Base-by-base conservation (phyloP, 2,329 filamentous ascomycete genomes). In the Phaeomoniella chlamydospora region DNA sequence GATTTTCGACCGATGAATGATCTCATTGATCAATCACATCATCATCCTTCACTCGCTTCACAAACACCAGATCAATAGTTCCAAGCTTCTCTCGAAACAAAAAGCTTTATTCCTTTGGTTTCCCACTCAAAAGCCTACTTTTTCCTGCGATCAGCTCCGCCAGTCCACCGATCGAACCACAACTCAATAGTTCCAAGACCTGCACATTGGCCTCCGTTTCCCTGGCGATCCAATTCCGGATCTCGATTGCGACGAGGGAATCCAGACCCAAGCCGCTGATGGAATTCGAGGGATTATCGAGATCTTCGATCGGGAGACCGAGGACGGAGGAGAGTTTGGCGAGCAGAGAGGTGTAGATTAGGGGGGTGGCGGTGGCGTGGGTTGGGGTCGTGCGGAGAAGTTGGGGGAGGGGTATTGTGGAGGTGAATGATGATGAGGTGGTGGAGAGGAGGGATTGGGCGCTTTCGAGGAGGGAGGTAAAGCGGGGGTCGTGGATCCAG, bases 321-420 rank as follows among this genome's bases (percentile, higher is more conserved):
- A 71, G 57, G 4, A 68, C 58, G 0, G 58, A 55, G 0, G 66
- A 58, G 3, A 70, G 51, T 49, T 68, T 70, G 39, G 57, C 52
- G 12, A 67, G 56, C 9, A 70, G 49, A 0, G 64, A 67, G 9
- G 57, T 49, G 42, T 57, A 59, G 4, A 67, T 59, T 0, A 61
- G 51, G 6, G 61, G 55, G 39, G 63, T 54, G 9, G 65, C 66
- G 38, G 68, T 65, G 4, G 59, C 57, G 4, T 57, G 46, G 0
- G 58, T 56, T 40, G 57, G 56, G 2, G 64, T 57, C 6, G 51
- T 54, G 41, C 62, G 62, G 14, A 69, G 49, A 0, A 59, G 15
- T 4, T n/a, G 13, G 15, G 11, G 4, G 9, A 18, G 12, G 16
- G n/a, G 15, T 16, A 17, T 15, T 10, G 10, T 18, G 9, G 32